These are phyloP conservation scores for Citrus unshiu DNA, from an alignment of 345 rosid species.

Conservation along the genomic window DNA sequence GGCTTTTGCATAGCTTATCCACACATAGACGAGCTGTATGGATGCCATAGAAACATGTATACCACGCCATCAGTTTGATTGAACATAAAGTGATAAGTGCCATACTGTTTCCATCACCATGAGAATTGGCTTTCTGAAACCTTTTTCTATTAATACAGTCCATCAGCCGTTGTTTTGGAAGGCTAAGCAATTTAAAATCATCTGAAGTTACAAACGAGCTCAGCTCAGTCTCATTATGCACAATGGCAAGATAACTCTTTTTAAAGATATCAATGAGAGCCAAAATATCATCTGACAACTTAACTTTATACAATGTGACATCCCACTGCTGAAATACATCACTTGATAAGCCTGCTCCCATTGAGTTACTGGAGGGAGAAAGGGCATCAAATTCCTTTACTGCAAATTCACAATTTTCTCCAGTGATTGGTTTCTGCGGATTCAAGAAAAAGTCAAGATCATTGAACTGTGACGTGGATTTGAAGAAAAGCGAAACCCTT, in stretches of 20 bases:
- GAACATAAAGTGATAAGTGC: constrained; percentile 44
- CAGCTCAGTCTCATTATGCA: constrained; percentile 43
- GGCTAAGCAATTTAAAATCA: constrained; percentile 38
- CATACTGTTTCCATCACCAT: constrained; percentile 34
- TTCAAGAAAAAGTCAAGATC: constrained; percentile 91
- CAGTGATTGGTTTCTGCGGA: constrained; percentile 48
- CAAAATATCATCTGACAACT: constrained; percentile 38
- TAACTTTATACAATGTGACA: constrained; percentile 36
- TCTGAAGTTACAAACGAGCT: constrained; percentile 32
- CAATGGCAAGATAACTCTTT: constrained; percentile 48
- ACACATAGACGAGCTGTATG: constrained; percentile 41
- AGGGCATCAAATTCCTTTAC: constrained; percentile 20
- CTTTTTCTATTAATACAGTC: constrained; percentile 38
- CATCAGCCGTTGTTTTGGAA: constrained; percentile 48
- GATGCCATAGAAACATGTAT: constrained; percentile 58
- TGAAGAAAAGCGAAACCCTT: constrained; percentile 48
- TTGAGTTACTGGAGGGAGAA: constrained; percentile 24
- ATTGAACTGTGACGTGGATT: constrained; percentile 66
- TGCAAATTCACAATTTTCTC: constrained; percentile 31
- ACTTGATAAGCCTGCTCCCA: constrained; percentile 20
- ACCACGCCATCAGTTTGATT: constrained; percentile 61
- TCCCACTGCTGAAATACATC: constrained; percentile 30
- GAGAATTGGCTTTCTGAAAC: constrained; percentile 21
- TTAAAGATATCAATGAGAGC: constrained; percentile 38
- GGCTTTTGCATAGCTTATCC: constrained; percentile 41